Evolutionary conservation across 371 early-diverging fungal genomes (phyloP), one percentile per base, ranked within the genome.

Genomic region (Coemansia sp.): DNA sequence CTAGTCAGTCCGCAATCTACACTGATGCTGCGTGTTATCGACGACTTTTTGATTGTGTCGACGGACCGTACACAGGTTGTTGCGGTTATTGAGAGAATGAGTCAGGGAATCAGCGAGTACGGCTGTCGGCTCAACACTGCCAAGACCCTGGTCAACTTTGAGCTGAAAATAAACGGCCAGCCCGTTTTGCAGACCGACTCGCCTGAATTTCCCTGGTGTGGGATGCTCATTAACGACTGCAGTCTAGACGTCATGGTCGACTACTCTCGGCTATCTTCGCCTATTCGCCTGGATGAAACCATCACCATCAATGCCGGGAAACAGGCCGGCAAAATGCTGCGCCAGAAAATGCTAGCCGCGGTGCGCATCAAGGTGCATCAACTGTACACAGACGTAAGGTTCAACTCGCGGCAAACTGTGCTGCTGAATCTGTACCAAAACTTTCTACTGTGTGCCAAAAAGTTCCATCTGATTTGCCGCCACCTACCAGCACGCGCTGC

Each of bases 1-100:
- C 40, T 84, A 27, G n/a, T 71, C 51, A 59, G 71, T 51, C 47
- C 71, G 61, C 8, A 76, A 52, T 42, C 54, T 5, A 65, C 71
- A 37, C 64, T 89, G 0, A 39, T 95, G 6, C 67, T 95, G 45
- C 85, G 90, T 5, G 84, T 87, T 40, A 83, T 92, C 0, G 95
- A 95, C 61, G 95, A 95, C 66, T 93, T 92, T 77, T 64, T 95
- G 31, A 85, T 88, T 50, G 81, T 95, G 13, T 90, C 86, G 27
- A 63, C 80, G 48, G 53, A 69, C 53, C 67, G 70, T 54, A 71
- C 67, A 3, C 77, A 84, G 54, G 88, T 85, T 0, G 40, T 62
- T 2, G 50, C 64, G 7, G 88, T 93, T 72, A 57, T 86, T 27
- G 61, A 77, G 27, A 76, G 72, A 24, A 85, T 90, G 85, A 57